Conservation (phyloP, 176 grass and related monocot species). For the Pontederia crassipes region DNA sequence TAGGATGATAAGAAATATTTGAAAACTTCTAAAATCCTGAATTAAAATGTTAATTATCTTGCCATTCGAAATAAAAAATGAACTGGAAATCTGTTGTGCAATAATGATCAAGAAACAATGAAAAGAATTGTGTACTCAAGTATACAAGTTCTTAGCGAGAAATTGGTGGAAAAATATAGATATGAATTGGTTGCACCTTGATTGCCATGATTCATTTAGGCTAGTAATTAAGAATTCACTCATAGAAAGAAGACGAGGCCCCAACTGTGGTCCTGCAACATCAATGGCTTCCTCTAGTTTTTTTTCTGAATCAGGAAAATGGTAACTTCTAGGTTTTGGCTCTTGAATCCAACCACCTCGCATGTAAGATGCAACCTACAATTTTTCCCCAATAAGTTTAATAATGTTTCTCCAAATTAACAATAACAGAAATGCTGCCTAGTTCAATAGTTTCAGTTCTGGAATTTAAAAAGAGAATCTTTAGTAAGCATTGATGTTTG, state of each 20-base stretch:
- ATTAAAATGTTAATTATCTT: no score
- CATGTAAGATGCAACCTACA: constrained; percentile 34
- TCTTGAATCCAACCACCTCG: constrained; percentile 43
- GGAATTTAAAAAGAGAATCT: neutral
- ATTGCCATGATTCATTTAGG: constrained; percentile 39
- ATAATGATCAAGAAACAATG: neutral
- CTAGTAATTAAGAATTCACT: constrained; percentile 46
- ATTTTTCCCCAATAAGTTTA: neutral
- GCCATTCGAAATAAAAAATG: no score
- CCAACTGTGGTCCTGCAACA: constrained; percentile 31
- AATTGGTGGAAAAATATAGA: neutral
- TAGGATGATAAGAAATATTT: neutral
- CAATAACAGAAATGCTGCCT: no score
- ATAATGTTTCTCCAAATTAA: neutral
- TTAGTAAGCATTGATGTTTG: neutral
- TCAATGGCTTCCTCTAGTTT: constrained; percentile 26
- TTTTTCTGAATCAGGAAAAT: constrained; percentile 34
- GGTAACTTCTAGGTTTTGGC: constrained; percentile 25
- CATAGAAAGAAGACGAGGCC: constrained; percentile 38
- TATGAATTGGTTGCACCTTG: constrained; percentile 17
- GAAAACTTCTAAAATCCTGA: no score
- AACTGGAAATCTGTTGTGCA: neutral
- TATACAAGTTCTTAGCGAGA: neutral
- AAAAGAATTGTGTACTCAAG: neutral
- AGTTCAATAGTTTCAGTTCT: neutral